Percentiles rank a stretch among this genome's conserved stretches.
Evolutionary conservation across 345 rosid genomes (phyloP).

Genomic region (Theobroma cacao): DNA sequence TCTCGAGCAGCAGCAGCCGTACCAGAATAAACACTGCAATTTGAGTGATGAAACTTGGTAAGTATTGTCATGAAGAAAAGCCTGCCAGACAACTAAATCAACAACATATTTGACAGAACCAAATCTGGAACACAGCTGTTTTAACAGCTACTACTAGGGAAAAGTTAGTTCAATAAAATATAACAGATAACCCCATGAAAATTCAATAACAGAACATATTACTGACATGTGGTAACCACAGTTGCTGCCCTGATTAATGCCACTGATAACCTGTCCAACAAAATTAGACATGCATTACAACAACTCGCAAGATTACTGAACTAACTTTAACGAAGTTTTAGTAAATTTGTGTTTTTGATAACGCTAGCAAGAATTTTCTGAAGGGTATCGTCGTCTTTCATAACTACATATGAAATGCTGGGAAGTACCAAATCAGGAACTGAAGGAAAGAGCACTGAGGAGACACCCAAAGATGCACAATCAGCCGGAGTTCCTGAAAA

Average conservation of each 20-base stretch:
- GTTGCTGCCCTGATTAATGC: conserved; percentile 86
- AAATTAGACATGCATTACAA: conserved; percentile 17
- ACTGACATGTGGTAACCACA: conserved; percentile 82
- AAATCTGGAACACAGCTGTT: not conserved
- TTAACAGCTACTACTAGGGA: not conserved
- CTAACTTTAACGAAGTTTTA: not conserved
- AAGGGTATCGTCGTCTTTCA: not conserved
- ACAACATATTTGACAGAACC: not conserved
- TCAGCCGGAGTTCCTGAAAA: conserved; percentile 86
- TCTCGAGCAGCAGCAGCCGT: conserved; percentile 88
- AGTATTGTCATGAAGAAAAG: not conserved
- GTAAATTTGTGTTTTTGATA: not conserved
- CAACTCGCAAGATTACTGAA: not conserved
- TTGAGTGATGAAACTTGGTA: conserved; percentile 9
- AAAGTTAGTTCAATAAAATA: not conserved
- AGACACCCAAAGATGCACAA: conserved; percentile 75
- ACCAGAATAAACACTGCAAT: conserved; percentile 74
- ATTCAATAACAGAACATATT: not conserved
- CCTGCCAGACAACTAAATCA: not conserved
- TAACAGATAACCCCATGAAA: not conserved
- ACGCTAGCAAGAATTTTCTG: not conserved
- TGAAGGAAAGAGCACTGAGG: conserved; percentile 63
- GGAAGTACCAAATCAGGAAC: conserved; percentile 69
- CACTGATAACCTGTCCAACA: conserved; percentile 66
- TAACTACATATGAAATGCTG: conserved; percentile 9